Base-by-base conservation (phyloP, 495 filamentous ascomycete species). In the Corynascus novoguineensis region DNA sequence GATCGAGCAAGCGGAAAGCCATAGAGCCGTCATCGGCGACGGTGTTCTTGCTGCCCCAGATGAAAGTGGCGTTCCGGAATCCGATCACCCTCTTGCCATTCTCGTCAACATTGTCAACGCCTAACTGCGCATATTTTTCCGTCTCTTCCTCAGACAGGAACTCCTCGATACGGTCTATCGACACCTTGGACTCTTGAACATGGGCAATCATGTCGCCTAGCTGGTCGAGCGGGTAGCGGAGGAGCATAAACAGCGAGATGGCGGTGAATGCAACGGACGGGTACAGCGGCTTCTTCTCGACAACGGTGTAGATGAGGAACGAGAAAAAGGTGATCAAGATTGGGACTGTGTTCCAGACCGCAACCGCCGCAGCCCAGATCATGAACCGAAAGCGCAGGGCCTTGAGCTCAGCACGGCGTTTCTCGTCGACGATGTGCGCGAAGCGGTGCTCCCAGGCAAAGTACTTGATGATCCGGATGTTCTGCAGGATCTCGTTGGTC, bases 381-480 rank as follows among this genome's bases (percentile, higher is more conserved):
- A 96, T 84, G 70, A 96, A 99, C 56, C 90, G 81, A 22, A 77
- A 82, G 31, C 93, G 84, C 60, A 97, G 66, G 28, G 86, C 83
- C 59, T 80, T 82, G 25, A 99, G 76, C 68, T 99, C 95, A 4
- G 80, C 80, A 17, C 77, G 75, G 49, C 95, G 81, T 68, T 95
- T 95, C 68, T 96, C 92, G 58, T 92, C 83, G 15, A 99, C 90
- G 51, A 90, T 84, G 17, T 85, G 82, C 44, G 86, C 80, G 71
- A 95, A 99, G 9, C 95, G 87, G 58, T 88, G 85, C 70, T 99
- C 95, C 95, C 95, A 99, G 2, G 95, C 92, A 69, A 99, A 99
- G 71, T 91, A 99, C 70, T 99, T 99, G 82, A 99, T 97, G 64
- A 99, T 97, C 31, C 95, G 83, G 61, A 99, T 97, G 61, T 97